A percentile compares a stretch with the other conserved stretches of the same genome.
These are phyloP conservation scores for Candida maesae DNA, from an alignment of 805 yeast genomes.

Conservation along the genomic window DNA sequence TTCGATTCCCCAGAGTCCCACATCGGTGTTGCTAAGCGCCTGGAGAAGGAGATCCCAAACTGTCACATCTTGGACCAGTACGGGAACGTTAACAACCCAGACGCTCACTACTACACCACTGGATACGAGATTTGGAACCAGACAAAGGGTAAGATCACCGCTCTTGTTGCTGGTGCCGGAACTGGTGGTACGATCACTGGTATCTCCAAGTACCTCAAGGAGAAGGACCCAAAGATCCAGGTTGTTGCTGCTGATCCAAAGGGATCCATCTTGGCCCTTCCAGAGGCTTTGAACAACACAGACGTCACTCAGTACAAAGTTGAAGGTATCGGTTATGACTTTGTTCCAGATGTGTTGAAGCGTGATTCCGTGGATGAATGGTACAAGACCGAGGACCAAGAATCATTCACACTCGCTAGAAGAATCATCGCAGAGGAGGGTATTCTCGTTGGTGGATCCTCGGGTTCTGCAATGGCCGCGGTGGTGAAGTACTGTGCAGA, in stretches of 20 bases:
- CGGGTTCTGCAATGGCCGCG: slow-evolving; percentile 81
- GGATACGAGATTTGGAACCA: slow-evolving; percentile 85
- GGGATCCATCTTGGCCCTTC: slow-evolving; percentile 81
- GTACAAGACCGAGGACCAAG: slow-evolving; percentile 84
- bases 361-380: slow-evolving; percentile 66
- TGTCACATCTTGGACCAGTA: slow-evolving; percentile 84
- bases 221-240: slow-evolving; percentile 55
- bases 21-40: slow-evolving; percentile 79
- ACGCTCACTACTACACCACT: slow-evolving; percentile 80
- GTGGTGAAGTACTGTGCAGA: slow-evolving; percentile 65
- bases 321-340: slow-evolving; percentile 91
- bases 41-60: slow-evolving; percentile 80
- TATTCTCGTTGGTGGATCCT: slow-evolving; percentile 84
- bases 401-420: slow-evolving; percentile 75
- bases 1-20: slow-evolving; percentile 92
- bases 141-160: slow-evolving; percentile 64
- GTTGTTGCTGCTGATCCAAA: slow-evolving; percentile 83
- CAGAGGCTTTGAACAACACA: slow-evolving; percentile 63
- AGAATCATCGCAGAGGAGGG: slow-evolving; percentile 83
- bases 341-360: slow-evolving; percentile 75
- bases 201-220: slow-evolving; percentile 72
- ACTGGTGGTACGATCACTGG: slow-evolving; percentile 92
- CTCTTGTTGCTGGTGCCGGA: slow-evolving; percentile 88
- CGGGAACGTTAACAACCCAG: slow-evolving; percentile 72
- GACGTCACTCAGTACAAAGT: slow-evolving; percentile 61